These are phyloP conservation scores for Solanum lycopersicoides DNA, from an alignment of 257 asterid genomes.

Conservation along the genomic window DNA sequence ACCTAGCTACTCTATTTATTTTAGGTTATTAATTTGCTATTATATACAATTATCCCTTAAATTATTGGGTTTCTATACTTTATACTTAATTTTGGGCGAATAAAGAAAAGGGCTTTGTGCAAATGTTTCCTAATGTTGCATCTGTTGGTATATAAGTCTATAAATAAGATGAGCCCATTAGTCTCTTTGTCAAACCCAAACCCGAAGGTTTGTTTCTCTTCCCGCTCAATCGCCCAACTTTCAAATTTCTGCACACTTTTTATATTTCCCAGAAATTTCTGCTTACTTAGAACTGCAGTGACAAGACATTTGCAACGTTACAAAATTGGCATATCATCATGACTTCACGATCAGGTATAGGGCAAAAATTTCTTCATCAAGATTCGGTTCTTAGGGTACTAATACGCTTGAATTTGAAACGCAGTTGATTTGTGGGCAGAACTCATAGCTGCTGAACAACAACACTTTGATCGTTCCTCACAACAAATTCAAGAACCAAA, in stretches of 20 bases:
- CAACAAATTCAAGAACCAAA: conserved; percentile 29
- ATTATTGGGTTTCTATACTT: too few species aligned
- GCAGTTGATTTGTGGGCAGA: conserved; percentile 57
- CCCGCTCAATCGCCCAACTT: background rate
- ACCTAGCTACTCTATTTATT: too few species aligned
- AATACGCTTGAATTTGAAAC: background rate
- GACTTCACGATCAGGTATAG: conserved; percentile 8
- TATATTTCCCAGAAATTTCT: background rate
- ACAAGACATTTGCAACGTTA: background rate
- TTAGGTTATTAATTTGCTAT: too few species aligned
- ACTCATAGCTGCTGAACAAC: conserved; percentile 29
- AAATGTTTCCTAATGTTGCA: too few species aligned
- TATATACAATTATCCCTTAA: too few species aligned
- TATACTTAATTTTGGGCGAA: too few species aligned
- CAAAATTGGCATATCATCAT: background rate
- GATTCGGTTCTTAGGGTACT: background rate
- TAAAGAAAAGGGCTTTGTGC: background rate
- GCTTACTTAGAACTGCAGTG: background rate
- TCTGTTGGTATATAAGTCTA: too few species aligned
- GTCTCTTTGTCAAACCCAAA: background rate
- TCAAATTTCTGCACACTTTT: background rate
- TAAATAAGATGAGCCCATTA: background rate
- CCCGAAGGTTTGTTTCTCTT: background rate
- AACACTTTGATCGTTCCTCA: conserved; percentile 4
- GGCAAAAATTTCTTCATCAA: background rate